Evolutionary conservation across 352 stramenopile species (phyloP), one percentile per base, ranked within the genome.

Genomic region (Vaucheria bursata): DNA sequence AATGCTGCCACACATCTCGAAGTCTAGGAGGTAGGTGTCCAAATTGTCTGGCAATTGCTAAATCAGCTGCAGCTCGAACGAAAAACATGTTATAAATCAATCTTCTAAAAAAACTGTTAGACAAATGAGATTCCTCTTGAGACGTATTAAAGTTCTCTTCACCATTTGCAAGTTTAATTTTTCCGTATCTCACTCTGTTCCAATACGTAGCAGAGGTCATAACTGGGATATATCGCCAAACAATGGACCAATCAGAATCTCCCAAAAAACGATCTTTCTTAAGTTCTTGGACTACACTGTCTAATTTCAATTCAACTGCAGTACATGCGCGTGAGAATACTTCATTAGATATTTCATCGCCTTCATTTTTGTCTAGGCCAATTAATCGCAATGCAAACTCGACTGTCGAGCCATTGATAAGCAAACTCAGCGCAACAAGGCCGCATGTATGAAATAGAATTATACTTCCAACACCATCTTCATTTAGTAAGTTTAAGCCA

Each of bases 221-320:
- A 18, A 85, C 68, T 12, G 80, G 80, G n/a, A 85, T 36, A 49
- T 85, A 85, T 37, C 80, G 80, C 80, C 80, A 85, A n/a, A 85
- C 80, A 40, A 85, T 70, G 0, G 59, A 45, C 77, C 77, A 85
- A 49, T 85, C 80, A 29, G 80, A 53, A 38, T 85, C 80, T 50
- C 80, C 80, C 32, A 85, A 65, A 64, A 82, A 84, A 32, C 74
- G 77, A 36, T 85, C 80, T 70, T 80, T 64, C 64, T 81, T 84
- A 4, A 85, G 77, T 45, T 79, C 34, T 50, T 82, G 69, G 25
- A 78, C 76, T 31, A 81, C 70, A 34, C 78, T 71, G 64, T 82
- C 77, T 33, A 78, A 35, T 73, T 82, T 82, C 0, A 73, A 66
- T 37, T 82, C 77, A 32, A 82, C 36, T 5, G 77, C 77, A 0